Conservation (phyloP, 1,139 yeast species). For the Yamadazyma aaseri region DNA sequence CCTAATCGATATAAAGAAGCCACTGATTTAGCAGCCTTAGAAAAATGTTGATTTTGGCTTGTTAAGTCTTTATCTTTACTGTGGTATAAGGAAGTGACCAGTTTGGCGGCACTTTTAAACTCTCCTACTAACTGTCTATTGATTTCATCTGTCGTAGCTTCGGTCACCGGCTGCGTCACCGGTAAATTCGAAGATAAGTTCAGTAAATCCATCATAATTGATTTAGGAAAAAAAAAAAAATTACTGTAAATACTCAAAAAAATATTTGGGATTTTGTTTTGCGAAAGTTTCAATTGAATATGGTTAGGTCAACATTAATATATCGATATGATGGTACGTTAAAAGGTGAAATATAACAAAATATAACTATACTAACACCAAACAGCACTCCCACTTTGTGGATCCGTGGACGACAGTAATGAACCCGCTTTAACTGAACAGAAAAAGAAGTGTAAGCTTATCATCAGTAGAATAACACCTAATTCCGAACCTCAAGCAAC, state of each 20-base stretch:
- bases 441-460: conserved; percentile 79
- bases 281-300: conserved; percentile 16
- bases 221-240: background rate
- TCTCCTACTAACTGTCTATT: conserved; percentile 42
- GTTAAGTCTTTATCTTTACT: conserved; percentile 14
- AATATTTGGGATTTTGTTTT: no score
- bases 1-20: conserved; percentile 59
- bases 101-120: conserved; percentile 46
- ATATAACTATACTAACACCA: conserved; percentile 15
- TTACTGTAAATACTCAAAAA: background rate
- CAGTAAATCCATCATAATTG: conserved; percentile 60
- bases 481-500: conserved; percentile 85
- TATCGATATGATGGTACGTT: conserved; percentile 70
- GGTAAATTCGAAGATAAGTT: conserved; percentile 54
- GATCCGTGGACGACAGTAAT: conserved; percentile 85
- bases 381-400: conserved; percentile 82
- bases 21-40: conserved; percentile 63
- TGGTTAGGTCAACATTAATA: conserved; percentile 73
- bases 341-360: background rate
- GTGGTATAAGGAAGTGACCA: conserved; percentile 44
- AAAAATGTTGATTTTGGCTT: conserved; percentile 47
- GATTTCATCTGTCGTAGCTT: conserved; percentile 42
- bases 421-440: conserved; percentile 61
- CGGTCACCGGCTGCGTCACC: conserved; percentile 43
- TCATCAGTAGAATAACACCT: conserved; percentile 74